Evolutionary conservation across 177 flowering plant species (phyloP).

Genomic region (Vitis hybrid): DNA sequence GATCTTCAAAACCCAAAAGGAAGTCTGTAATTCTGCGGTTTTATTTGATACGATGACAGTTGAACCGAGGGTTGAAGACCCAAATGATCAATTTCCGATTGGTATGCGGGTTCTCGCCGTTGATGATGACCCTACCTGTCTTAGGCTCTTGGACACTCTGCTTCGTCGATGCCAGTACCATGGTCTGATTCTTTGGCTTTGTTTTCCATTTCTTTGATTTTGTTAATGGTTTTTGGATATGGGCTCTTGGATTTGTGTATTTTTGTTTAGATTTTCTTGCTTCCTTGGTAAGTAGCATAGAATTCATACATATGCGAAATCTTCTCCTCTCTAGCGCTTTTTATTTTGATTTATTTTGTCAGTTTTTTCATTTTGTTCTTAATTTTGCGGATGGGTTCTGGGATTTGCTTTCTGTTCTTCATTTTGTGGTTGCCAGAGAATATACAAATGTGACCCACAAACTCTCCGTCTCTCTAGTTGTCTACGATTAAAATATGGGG

Average conservation of each 20-base stretch:
- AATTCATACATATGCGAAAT: too few species aligned
- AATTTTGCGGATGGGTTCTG: not conserved
- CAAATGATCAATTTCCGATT: conserved; percentile 51
- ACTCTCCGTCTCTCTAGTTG: not conserved
- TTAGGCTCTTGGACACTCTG: conserved; percentile 46
- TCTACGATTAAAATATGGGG: not conserved
- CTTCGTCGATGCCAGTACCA: conserved; percentile 64
- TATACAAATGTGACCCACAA: not conserved
- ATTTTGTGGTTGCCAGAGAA: not conserved
- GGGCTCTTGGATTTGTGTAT: not conserved
- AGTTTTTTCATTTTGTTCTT: not conserved
- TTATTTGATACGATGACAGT: conserved; percentile 39
- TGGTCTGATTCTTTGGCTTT: conserved; percentile 35
- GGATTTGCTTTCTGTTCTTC: not conserved
- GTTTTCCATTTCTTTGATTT: not conserved
- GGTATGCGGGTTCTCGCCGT: conserved; percentile 83
- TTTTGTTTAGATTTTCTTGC: conserved; percentile 9
- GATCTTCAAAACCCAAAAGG: too few species aligned
- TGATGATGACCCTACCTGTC: conserved; percentile 72
- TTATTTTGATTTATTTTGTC: not conserved
- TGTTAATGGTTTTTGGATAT: not conserved
- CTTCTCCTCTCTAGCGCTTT: not conserved
- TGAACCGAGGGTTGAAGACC: conserved; percentile 33
- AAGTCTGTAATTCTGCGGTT: too few species aligned
- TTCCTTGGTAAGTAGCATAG: too few species aligned